A percentile compares a stretch with the other conserved stretches of the same genome.
Evolutionary conservation across 257 asterid species (phyloP).

Genomic region (Handroanthus guayacan): DNA sequence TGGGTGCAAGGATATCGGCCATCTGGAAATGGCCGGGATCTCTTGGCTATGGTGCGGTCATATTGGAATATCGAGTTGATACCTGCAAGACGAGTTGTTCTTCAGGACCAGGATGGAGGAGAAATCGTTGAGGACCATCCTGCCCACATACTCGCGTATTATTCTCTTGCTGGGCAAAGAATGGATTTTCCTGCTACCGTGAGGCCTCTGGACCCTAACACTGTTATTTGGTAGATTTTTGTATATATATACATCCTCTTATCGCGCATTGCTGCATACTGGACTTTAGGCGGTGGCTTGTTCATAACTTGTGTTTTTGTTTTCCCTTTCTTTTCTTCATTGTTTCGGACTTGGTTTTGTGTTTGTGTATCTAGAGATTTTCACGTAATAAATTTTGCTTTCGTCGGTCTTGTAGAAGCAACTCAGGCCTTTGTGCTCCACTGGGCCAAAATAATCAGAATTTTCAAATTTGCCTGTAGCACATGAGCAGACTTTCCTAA

Average conservation of each 20-base stretch:
- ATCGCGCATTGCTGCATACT: neutral
- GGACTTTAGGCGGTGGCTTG: slow-evolving; percentile 17
- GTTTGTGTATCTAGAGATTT: slow-evolving; percentile 30
- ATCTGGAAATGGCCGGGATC: slow-evolving; percentile 55
- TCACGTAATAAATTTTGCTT: slow-evolving; percentile 35
- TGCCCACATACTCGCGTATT: slow-evolving; percentile 86
- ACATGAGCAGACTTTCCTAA: too few relatives aligned
- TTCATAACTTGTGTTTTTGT: slow-evolving; percentile 7
- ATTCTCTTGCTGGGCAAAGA: slow-evolving; percentile 89
- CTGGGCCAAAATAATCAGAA: slow-evolving; percentile 16
- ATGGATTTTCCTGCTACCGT: slow-evolving; percentile 76
- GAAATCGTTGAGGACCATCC: slow-evolving; percentile 57
- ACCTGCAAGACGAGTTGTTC: slow-evolving; percentile 58
- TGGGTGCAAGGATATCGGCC: slow-evolving; percentile 90
- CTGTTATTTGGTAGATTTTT: slow-evolving; percentile 24
- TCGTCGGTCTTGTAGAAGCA: slow-evolving; percentile 6
- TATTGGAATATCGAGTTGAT: slow-evolving; percentile 87
- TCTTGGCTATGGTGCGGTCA: slow-evolving; percentile 69
- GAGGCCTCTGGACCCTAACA: slow-evolving; percentile 49
- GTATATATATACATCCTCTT: neutral
- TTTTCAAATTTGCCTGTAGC: neutral
- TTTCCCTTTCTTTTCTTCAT: neutral
- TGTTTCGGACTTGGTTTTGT: slow-evolving; percentile 18
- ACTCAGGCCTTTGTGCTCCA: neutral
- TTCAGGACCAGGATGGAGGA: slow-evolving; percentile 38